Conservation (phyloP, 495 filamentous ascomycete genomes). For the Aspergillus olivimuriae region DNA sequence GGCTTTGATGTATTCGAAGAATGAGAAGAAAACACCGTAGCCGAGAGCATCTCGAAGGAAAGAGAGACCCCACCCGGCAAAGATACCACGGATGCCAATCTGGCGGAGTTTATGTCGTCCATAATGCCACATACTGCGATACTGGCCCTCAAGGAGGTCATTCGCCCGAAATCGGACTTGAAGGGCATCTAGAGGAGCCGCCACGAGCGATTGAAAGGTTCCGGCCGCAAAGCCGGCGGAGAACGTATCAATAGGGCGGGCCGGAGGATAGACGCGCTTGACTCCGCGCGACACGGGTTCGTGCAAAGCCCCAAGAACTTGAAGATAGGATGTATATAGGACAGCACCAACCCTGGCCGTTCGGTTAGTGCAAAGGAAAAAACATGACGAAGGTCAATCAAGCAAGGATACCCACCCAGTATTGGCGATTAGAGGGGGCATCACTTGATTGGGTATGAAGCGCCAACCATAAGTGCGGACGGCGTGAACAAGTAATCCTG, state of each 20-base stretch:
- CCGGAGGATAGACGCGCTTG: constrained; percentile 72
- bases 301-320: constrained; percentile 66
- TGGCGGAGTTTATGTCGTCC: constrained; percentile 63
- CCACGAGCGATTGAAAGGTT: constrained; percentile 68
- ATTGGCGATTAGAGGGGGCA: constrained; percentile 83
- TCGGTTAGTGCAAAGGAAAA: constrained; percentile 1
- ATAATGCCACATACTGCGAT: constrained; percentile 80
- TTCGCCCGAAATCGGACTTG: constrained; percentile 69
- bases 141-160: constrained; percentile 61
- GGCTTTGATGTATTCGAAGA: constrained; percentile 81
- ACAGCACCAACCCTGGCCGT: constrained; percentile 64
- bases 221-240: constrained; percentile 73
- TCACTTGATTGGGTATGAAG: constrained; percentile 80
- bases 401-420: constrained; percentile 41
- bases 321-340: constrained; percentile 82
- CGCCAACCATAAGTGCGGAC: constrained; percentile 75
- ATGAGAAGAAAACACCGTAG: constrained; percentile 75
- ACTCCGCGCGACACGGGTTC: constrained; percentile 60
- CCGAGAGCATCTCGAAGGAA: constrained; percentile 78
- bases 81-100: constrained; percentile 75
- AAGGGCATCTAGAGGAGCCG: constrained; percentile 83
- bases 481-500: constrained; percentile 72
- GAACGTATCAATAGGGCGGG: constrained; percentile 59
- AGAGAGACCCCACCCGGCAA: constrained; percentile 73
- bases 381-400: not conserved